These are phyloP conservation scores for Phytophthora constricta DNA, from an alignment of 352 stramenopile species.

Conservation along the genomic window DNA sequence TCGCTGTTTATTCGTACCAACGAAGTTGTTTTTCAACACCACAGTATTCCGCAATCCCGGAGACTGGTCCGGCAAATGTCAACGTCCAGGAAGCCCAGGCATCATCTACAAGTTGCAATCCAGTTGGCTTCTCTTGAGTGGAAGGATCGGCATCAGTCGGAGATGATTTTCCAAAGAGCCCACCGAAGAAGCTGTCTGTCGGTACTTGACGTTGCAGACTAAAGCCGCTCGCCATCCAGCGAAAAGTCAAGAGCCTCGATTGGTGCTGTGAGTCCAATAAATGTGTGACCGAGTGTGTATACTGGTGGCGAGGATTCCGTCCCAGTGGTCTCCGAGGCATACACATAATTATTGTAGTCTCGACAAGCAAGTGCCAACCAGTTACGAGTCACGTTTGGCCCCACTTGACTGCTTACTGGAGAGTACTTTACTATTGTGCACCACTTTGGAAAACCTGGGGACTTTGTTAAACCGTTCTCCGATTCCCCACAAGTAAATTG, in stretches of 20 bases:
- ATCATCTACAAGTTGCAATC: slow-evolving; percentile 43
- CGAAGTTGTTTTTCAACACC: slow-evolving; percentile 32
- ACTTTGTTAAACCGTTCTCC: slow-evolving; percentile 9
- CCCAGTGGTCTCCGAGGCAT: slow-evolving; percentile 33
- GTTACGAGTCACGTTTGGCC: slow-evolving; percentile 11
- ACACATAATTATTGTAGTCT: slow-evolving; percentile 84
- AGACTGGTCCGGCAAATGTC: slow-evolving; percentile 61
- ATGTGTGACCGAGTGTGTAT: slow-evolving; percentile 58
- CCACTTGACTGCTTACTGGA: slow-evolving; percentile 9
- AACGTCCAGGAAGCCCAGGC: slow-evolving; percentile 61
- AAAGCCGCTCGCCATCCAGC: slow-evolving; percentile 59
- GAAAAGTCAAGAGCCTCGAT: slow-evolving; percentile 80
- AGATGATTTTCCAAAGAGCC: slow-evolving; percentile 37
- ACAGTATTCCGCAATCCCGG: slow-evolving; percentile 50
- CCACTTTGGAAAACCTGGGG: slow-evolving; percentile 45
- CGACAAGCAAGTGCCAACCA: slow-evolving; percentile 60
- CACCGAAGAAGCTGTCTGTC: slow-evolving; percentile 77
- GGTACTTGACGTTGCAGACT: slow-evolving; percentile 61
- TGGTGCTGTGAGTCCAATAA: slow-evolving; percentile 67
- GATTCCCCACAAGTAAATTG: slow-evolving; percentile 30
- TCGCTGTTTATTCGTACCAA: slow-evolving; percentile 54
- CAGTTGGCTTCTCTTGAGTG: not conserved
- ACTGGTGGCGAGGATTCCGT: slow-evolving; percentile 16
- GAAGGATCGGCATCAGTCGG: slow-evolving; percentile 3
- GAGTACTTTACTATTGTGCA: slow-evolving; percentile 64